phyloP scores from a whole-genome alignment of 805 yeast genomes.

The Lipomyces oligophaga region DNA sequence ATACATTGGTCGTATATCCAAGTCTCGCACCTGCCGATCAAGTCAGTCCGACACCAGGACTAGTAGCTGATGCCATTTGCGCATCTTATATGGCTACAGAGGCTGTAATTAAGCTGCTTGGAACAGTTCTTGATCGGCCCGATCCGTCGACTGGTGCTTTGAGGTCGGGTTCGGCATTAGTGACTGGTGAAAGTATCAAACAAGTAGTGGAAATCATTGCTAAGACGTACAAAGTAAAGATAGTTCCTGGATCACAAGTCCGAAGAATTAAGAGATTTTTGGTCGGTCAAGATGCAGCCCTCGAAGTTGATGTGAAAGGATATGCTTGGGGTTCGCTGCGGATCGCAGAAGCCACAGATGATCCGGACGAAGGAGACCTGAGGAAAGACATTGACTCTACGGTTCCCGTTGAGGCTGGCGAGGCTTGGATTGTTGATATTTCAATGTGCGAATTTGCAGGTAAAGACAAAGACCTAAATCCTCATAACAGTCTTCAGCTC shows the following conservation, averaged over 20 bases:
- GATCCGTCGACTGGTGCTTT: slow-evolving; percentile 9
- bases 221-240: slow-evolving; percentile 71
- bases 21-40: slow-evolving; percentile 45
- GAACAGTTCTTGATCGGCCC: slow-evolving; percentile 17
- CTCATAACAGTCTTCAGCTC: slow-evolving; percentile 32
- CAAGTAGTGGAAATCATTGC: slow-evolving; percentile 81
- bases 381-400: slow-evolving; percentile 42
- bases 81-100: slow-evolving; percentile 89
- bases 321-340: slow-evolving; percentile 45
- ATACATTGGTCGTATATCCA: slow-evolving; percentile 75
- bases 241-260: slow-evolving; percentile 89
- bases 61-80: slow-evolving; percentile 81
- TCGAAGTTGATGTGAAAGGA: slow-evolving; percentile 89
- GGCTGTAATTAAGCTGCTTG: slow-evolving; percentile 68
- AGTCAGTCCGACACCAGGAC: slow-evolving; percentile 67
- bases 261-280: slow-evolving; percentile 89
- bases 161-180: slow-evolving; percentile 31
- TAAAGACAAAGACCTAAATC: slow-evolving; percentile 43
- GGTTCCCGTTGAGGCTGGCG: slow-evolving; percentile 70
- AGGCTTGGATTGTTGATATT: slow-evolving; percentile 80
- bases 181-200: slow-evolving; percentile 71
- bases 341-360: slow-evolving; percentile 28
- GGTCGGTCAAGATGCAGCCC: slow-evolving; percentile 91
- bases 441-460: slow-evolving; percentile 66
- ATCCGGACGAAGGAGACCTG: slow-evolving; percentile 27